Evolutionary conservation across 192 early-diverging fungal species (phyloP).

Genomic region (Funneliformis geosporum): DNA sequence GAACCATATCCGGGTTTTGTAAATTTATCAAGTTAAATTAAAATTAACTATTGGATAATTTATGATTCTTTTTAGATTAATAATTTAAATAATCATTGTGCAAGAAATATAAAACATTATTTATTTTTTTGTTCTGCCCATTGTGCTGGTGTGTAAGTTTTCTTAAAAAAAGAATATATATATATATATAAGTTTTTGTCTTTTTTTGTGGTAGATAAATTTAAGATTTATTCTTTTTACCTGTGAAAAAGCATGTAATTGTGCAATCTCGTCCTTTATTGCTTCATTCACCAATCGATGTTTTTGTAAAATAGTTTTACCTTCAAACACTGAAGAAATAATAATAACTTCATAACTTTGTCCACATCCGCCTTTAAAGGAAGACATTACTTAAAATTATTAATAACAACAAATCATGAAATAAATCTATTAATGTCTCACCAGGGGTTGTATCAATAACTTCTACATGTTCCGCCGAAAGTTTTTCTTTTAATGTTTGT

Average conservation of each 20-base stretch:
- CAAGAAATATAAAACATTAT: neutral
- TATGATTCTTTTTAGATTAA: too few species aligned
- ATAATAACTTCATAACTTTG: conserved; percentile 79
- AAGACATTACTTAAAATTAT: neutral
- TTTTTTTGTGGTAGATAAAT: neutral
- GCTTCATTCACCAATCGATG: conserved; percentile 83
- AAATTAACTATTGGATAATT: neutral
- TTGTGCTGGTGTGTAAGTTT: conserved; percentile 69
- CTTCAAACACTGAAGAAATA: conserved; percentile 73
- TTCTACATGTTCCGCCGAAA: conserved; percentile 27
- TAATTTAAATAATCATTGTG: too few species aligned
- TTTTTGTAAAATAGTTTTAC: conserved; percentile 66
- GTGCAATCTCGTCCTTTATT: conserved; percentile 74
- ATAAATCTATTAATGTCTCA: conserved; percentile 4
- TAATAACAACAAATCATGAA: neutral
- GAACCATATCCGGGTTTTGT: conserved; percentile 43
- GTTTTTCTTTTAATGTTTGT: conserved; percentile 11
- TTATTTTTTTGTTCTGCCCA: conserved; percentile 38
- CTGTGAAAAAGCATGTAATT: conserved; percentile 85
- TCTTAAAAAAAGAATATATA: conserved; percentile 42
- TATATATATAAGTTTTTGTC: neutral
- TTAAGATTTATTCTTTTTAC: conserved; percentile 39
- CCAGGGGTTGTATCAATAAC: conserved; percentile 32
- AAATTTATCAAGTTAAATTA: neutral
- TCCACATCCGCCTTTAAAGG: conserved; percentile 73